Percentiles rank a stretch among this genome's conserved stretches.
phyloP scores from a whole-genome alignment of 2,329 filamentous ascomycete genomes.

The Gnomoniopsis smithogilvyi region DNA sequence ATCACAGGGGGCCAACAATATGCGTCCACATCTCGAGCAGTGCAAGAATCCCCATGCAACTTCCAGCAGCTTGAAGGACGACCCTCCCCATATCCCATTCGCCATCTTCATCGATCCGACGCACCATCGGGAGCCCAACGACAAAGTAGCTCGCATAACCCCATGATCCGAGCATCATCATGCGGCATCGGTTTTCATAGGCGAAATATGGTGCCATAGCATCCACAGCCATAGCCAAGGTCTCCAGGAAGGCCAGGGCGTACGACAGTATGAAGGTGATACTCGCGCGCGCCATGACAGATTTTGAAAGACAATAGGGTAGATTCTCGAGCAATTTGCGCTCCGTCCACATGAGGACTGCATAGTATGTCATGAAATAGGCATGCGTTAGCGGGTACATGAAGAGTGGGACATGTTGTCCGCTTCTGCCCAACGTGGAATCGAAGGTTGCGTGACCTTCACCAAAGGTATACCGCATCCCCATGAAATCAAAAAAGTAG shows the following conservation, averaged over 20 bases:
- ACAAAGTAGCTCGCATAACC: slow-evolving; percentile 20
- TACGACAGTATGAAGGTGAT: slow-evolving; percentile 12
- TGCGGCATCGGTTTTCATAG: slow-evolving; percentile 11
- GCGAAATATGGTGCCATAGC: slow-evolving; percentile 13
- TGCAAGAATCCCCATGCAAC: slow-evolving; percentile 15
- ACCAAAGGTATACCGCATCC: slow-evolving; percentile 19
- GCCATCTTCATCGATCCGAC: slow-evolving; percentile 5
- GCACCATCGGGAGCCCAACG: slow-evolving; percentile 18
- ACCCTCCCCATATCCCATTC: slow-evolving; percentile 11
- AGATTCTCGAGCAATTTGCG: background rate
- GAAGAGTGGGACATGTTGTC: slow-evolving; percentile 17
- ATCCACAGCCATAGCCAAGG: slow-evolving; percentile 18
- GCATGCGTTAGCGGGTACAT: slow-evolving; percentile 21
- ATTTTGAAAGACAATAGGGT: background rate
- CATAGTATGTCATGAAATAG: slow-evolving; percentile 18
- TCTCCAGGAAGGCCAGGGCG: slow-evolving; percentile 17
- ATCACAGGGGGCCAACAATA: slow-evolving; percentile 15
- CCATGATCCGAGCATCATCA: slow-evolving; percentile 17
- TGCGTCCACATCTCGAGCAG: slow-evolving; percentile 18
- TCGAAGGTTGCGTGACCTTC: slow-evolving; percentile 6
- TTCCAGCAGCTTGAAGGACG: slow-evolving; percentile 11
- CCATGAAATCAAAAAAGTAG: slow-evolving; percentile 22
- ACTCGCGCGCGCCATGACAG: background rate
- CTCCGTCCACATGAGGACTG: slow-evolving; percentile 6
- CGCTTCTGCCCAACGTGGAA: slow-evolving; percentile 12